Evolutionary conservation across 2,329 filamentous ascomycete species (phyloP).

Genomic region (Phyllosticta paracitricarpa): DNA sequence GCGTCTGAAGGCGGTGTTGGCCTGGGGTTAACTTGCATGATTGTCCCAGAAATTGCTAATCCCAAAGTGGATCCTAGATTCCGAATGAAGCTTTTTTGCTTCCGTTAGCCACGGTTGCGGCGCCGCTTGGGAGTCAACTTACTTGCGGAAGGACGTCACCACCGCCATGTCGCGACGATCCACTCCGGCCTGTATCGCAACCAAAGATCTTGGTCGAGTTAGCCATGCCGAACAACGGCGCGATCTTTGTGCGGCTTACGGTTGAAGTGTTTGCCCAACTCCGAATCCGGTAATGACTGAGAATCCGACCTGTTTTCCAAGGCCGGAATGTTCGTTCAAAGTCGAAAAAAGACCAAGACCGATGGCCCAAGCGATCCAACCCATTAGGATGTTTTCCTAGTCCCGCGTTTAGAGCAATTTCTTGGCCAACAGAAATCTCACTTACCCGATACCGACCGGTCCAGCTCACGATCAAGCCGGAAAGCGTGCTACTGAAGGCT

Average conservation of each 20-base stretch:
- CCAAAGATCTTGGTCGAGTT: neutral
- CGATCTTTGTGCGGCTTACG: neutral
- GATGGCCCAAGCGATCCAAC: constrained; percentile 9
- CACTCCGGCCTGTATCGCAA: constrained; percentile 29
- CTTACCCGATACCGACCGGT: constrained; percentile 14
- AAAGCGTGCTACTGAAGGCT: constrained; percentile 21
- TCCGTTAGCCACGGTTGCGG: neutral
- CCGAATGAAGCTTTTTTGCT: constrained; percentile 22
- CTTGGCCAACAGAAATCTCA: too few species aligned
- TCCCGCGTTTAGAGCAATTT: neutral
- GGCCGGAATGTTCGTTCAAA: constrained; percentile 19
- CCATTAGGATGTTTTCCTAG: constrained; percentile 34
- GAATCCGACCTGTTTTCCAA: constrained; percentile 47
- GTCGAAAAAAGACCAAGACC: constrained; percentile 11
- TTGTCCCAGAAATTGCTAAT: constrained; percentile 30
- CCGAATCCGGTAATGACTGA: constrained; percentile 34
- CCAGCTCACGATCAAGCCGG: constrained; percentile 45
- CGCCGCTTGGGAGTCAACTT: neutral
- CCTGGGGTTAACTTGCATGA: constrained; percentile 18
- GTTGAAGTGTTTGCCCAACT: constrained; percentile 9
- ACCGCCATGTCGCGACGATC: constrained; percentile 32
- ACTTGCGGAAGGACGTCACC: constrained; percentile 23
- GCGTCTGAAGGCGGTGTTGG: neutral
- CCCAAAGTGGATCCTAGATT: constrained; percentile 33
- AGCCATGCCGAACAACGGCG: neutral